These are phyloP conservation scores for Sideroxylon spinosum DNA, from an alignment of 179 eudicot species.

Conservation along the genomic window DNA sequence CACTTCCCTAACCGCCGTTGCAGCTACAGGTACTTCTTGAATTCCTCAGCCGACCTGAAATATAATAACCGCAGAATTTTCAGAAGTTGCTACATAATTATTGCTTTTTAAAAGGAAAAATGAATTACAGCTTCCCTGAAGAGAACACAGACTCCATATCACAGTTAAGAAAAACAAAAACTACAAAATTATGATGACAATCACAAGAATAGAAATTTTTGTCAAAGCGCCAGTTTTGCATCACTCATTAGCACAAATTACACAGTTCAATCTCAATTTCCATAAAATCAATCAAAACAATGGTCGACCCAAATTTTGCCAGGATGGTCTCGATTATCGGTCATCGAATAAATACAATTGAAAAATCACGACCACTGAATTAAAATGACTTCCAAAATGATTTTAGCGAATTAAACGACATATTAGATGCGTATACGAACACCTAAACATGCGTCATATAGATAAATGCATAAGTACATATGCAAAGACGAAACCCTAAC, in stretches of 20 bases:
- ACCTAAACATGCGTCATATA: neutral
- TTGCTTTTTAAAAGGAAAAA: neutral
- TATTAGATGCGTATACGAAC: neutral
- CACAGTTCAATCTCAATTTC: slow-evolving; percentile 5
- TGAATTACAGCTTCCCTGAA: neutral
- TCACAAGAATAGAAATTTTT: neutral
- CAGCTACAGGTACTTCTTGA: slow-evolving; percentile 14
- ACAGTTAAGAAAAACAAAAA: neutral
- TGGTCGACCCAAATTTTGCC: neutral
- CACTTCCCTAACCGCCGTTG: neutral
- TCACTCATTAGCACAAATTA: neutral
- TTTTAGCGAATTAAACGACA: neutral
- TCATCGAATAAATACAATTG: neutral
- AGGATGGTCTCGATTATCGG: neutral
- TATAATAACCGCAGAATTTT: neutral
- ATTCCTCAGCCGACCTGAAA: slow-evolving; percentile 2
- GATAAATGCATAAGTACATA: no score
- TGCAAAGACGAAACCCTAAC: neutral
- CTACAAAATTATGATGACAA: neutral
- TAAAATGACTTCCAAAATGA: neutral
- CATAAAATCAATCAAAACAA: neutral
- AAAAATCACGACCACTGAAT: slow-evolving; percentile 2
- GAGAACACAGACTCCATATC: neutral
- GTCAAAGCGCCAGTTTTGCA: neutral
- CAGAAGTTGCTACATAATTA: neutral